Base-by-base conservation (phyloP, 108 stramenopile species). In the Fragilaria radians region DNA sequence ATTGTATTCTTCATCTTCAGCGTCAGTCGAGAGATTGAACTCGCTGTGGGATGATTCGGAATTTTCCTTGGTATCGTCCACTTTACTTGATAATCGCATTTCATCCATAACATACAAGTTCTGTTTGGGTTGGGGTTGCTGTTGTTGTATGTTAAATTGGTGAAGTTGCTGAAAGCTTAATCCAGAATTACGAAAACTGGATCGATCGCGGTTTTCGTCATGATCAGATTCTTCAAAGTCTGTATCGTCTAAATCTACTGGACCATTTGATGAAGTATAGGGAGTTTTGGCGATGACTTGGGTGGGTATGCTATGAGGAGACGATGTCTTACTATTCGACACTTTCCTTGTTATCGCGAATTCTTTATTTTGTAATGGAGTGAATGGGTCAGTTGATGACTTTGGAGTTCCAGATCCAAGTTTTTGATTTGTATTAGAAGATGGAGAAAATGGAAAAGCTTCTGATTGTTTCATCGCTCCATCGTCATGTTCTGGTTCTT, bases 1-100 rank as follows among this genome's bases (percentile, higher is more conserved):
- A 61, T 86, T 83, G 58, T 86, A 90, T 49, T 86, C 82, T 23
- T 80, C 75, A 59, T 90, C 89, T 32, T 86, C 89, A 18, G 80
- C 80, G 59, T 90, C 85, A 0, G 82, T 78, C 14, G 77, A 79
- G 5, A 89, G 70, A 45, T 81, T 76, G 61, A 81, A 81, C 18
- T 73, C 71, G 27, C 58, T 65, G 19, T 46, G 51, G 18, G 64
- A 65, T 4, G 70, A 60, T 28, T 73, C 57, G 0, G 65, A 78
- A 18, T 59, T 55, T 5, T 67, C 7, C 18, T 28, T 21, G 19
- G 7, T 36, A 25, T 51, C 50, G 4, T 28, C 11, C 22, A 14
- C 19, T 7, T 27, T 31, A 19, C 5, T 30, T 18, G 54, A 23
- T 7, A 14, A 14, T 14, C 14, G 7, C 14, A 23, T 42, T 18